These are phyloP conservation scores for Melampsora americana DNA, from an alignment of 1,284 basidiomycete genomes.

Conservation along the genomic window DNA sequence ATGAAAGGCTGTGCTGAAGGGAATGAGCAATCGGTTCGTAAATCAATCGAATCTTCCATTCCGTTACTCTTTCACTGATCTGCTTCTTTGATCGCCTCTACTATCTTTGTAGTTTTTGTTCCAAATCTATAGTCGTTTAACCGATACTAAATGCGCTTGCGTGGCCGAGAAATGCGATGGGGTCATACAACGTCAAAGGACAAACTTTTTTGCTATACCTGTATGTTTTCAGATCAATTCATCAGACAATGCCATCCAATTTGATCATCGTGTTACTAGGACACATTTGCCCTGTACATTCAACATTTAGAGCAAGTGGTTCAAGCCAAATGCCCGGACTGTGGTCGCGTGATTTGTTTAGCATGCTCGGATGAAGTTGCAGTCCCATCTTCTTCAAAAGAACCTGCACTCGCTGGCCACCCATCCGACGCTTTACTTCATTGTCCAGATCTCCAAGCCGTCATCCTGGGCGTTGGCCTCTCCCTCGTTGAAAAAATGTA, in stretches of 20 bases:
- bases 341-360: neutral
- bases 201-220: slow-evolving; percentile 2
- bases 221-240: neutral
- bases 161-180: neutral
- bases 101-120: neutral
- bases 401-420: neutral
- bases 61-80: neutral
- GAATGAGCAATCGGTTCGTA: slow-evolving; percentile 47
- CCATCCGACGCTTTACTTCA: slow-evolving; percentile 7
- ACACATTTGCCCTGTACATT: neutral
- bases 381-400: neutral
- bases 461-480: slow-evolving; percentile 42
- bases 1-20: slow-evolving; percentile 93
- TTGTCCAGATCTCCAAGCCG: slow-evolving; percentile 38
- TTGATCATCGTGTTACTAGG: neutral
- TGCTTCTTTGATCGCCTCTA: neutral
- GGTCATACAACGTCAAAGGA: slow-evolving; percentile 1
- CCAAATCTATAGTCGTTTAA: slow-evolving; percentile 5
- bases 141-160: neutral
- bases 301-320: neutral
- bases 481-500: slow-evolving; percentile 42
- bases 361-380: neutral
- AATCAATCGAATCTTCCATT: neutral
- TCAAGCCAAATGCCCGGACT: neutral
- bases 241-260: neutral